These are phyloP conservation scores for Hibiscus mutabilis DNA, from an alignment of 345 rosid genomes.

Conservation along the genomic window DNA sequence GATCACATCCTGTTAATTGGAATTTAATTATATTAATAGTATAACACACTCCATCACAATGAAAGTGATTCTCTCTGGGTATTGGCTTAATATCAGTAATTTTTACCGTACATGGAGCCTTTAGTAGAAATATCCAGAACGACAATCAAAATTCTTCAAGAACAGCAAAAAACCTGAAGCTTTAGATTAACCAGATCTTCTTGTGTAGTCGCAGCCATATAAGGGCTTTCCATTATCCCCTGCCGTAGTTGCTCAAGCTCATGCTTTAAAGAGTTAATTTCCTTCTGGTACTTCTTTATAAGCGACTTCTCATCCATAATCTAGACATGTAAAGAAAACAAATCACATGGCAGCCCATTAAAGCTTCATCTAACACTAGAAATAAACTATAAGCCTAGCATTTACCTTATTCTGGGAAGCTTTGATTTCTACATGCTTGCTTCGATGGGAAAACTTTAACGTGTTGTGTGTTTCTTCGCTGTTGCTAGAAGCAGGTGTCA, in stretches of 20 bases:
- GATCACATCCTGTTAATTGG: no score
- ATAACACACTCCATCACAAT: background rate
- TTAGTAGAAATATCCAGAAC: background rate
- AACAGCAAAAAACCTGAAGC: slow-evolving; percentile 47
- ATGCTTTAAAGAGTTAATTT: slow-evolving; percentile 53
- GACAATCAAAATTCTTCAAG: background rate
- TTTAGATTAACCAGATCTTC: slow-evolving; percentile 60
- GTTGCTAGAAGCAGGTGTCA: slow-evolving; percentile 67
- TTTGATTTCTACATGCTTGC: slow-evolving; percentile 58
- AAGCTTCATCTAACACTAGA: background rate
- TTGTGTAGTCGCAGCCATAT: slow-evolving; percentile 34
- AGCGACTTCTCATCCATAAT: slow-evolving; percentile 78
- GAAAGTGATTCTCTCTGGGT: background rate
- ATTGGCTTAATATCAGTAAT: background rate
- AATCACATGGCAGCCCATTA: slow-evolving; percentile 1
- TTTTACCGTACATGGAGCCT: background rate
- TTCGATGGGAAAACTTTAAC: slow-evolving; percentile 64
- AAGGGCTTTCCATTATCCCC: slow-evolving; percentile 40
- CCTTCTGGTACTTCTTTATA: slow-evolving; percentile 67
- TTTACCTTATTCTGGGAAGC: slow-evolving; percentile 63
- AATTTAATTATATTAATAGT: background rate
- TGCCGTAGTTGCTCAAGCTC: slow-evolving; percentile 57
- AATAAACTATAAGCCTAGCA: slow-evolving; percentile 1
- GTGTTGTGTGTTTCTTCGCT: slow-evolving; percentile 72
- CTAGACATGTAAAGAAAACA: slow-evolving; percentile 20